Evolutionary conservation across 139 green algal genomes (phyloP).

Genomic region (Edaphochlamys debaryana): DNA sequence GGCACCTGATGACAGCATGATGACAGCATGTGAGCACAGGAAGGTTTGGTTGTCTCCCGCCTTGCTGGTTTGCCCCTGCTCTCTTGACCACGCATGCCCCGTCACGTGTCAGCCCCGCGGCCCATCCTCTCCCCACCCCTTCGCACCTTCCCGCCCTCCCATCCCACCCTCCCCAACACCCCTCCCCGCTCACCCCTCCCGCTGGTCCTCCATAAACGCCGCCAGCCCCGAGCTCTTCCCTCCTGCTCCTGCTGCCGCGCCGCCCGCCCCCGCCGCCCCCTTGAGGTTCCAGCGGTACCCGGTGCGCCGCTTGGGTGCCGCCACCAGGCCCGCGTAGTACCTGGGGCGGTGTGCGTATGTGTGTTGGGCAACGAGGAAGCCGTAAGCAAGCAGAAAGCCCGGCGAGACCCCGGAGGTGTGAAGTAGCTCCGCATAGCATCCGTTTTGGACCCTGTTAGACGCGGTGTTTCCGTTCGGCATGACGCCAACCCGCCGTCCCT

Average conservation of each 20-base stretch:
- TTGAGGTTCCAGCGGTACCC: constrained; percentile 66
- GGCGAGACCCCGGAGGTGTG: no score
- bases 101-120: no score
- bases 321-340: constrained; percentile 65
- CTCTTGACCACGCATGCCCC: no score
- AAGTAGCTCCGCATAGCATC: no score
- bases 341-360: constrained; percentile 9
- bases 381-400: no score
- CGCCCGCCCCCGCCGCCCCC: background rate
- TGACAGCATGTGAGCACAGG: no score
- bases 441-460: no score
- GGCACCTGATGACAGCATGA: background rate
- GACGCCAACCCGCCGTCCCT: no score
- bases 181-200: constrained; percentile 36
- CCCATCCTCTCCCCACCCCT: background rate
- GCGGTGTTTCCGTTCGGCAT: no score
- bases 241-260: background rate
- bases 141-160: background rate
- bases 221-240: constrained; percentile 28
- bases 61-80: no score
- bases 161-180: background rate
- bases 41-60: no score
- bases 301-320: constrained; percentile 56
- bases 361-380: no score
- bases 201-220: constrained; percentile 49